Evolutionary conservation across 2,329 filamentous ascomycete species (phyloP).

Genomic region (Trichoderma sp.): DNA sequence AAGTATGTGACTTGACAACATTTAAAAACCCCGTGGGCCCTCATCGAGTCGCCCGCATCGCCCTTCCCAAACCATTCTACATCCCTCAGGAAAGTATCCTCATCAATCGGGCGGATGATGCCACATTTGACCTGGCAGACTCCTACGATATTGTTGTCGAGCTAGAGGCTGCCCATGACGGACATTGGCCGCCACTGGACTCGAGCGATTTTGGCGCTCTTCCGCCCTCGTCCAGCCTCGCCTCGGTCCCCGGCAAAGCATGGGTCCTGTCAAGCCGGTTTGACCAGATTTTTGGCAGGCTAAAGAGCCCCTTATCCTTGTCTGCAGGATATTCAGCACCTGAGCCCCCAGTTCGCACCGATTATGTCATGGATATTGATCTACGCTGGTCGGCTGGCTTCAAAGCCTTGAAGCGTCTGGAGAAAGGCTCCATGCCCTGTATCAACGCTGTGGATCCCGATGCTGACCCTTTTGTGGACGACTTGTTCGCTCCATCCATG

Average conservation of each 20-base stretch:
- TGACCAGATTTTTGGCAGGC: conserved; percentile 41
- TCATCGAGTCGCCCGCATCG: conserved; percentile 47
- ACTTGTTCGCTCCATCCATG: conserved; percentile 25
- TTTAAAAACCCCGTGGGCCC: conserved; percentile 47
- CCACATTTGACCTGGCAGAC: conserved; percentile 47
- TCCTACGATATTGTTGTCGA: conserved; percentile 51
- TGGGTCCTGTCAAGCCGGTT: conserved; percentile 44
- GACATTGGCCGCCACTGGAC: conserved; percentile 52
- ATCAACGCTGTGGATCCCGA: conserved; percentile 43
- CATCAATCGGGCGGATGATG: conserved; percentile 47
- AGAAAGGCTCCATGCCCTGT: conserved; percentile 44
- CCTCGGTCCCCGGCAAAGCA: conserved; percentile 26
- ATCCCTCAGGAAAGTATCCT: conserved; percentile 52
- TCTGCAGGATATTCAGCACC: conserved; percentile 27
- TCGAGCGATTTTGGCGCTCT: conserved; percentile 33
- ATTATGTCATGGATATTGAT: conserved; percentile 50
- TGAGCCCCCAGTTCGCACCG: conserved; percentile 33
- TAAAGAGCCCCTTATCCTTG: conserved; percentile 37
- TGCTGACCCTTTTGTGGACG: conserved; percentile 26
- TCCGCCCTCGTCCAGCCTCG: conserved; percentile 21
- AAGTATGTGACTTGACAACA: conserved; percentile 51
- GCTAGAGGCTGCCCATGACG: conserved; percentile 48
- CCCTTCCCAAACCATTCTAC: conserved; percentile 48
- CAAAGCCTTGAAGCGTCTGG: conserved; percentile 33
- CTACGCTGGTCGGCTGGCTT: conserved; percentile 46